These are phyloP conservation scores for Arthrobotrys pseudoclavata DNA, from an alignment of 2,329 filamentous ascomycete species.

Conservation along the genomic window DNA sequence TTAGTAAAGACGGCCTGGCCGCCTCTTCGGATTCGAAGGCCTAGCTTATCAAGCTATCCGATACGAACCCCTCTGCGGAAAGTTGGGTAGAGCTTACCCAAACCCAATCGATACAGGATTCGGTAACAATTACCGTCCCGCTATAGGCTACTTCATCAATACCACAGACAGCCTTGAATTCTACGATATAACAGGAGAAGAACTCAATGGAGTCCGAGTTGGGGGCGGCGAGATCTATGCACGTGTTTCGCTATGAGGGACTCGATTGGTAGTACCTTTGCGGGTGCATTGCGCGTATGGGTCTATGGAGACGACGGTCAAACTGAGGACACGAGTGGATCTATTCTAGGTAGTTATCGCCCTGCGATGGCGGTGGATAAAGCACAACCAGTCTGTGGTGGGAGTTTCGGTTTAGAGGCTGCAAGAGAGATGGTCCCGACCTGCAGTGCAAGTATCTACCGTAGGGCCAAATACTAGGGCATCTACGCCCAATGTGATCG, in stretches of 20 bases:
- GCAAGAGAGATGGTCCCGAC: neutral
- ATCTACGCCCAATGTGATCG: neutral
- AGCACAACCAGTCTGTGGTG: neutral
- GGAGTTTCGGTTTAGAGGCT: neutral
- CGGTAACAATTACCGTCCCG: neutral
- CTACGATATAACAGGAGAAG: neutral
- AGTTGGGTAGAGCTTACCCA: slow-evolving; percentile 3
- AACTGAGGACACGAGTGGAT: neutral
- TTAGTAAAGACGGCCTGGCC: neutral
- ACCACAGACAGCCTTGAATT: neutral
- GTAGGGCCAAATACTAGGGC: neutral
- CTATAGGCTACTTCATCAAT: slow-evolving; percentile 1
- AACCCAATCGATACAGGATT: neutral
- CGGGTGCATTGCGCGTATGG: neutral
- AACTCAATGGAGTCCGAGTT: neutral
- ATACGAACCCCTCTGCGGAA: slow-evolving; percentile 8
- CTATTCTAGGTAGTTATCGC: neutral
- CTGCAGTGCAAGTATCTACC: neutral
- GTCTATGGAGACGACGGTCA: neutral
- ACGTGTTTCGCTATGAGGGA: slow-evolving; percentile 4
- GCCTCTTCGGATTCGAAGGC: neutral
- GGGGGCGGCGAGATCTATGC: neutral
- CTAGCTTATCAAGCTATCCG: neutral
- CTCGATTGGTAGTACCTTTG: neutral
- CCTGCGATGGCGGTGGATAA: neutral